Base-by-base conservation (phyloP, 345 rosid species). In the Theobroma cacao region DNA sequence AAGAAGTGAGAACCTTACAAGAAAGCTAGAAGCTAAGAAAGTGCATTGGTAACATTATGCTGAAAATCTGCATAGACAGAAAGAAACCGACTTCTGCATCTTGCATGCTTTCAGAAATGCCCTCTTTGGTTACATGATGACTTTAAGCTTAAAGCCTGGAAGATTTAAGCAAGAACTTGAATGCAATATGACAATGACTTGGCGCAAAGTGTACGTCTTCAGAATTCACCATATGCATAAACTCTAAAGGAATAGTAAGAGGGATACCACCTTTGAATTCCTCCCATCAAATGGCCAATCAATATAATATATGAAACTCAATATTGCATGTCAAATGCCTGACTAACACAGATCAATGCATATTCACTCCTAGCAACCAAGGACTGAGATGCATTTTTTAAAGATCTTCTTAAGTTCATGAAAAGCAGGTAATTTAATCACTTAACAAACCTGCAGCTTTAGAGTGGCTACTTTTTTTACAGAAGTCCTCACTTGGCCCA, bases 401-500 rank as follows among this genome's bases (percentile, higher is more conserved):
- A 66, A 40, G 15, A 58, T 26, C 15, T 58, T 12, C 63, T 12
- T 26, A 58, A 11, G 17, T 12, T 3, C 62, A 58, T 7, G 33
- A 58, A 12, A 24, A 10, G 5, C 33, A 24, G 7, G 17, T 24
- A 15, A 48, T 48, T 48, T 13, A 48, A 48, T 48, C 20, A 48
- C 18, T 56, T 7, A 10, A 3, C 10, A 65, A 38, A 38, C 50
- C 45, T 20, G 26, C 59, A 30, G 34, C 12, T 30, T 0, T 12
- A 26, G 34, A 45, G 73, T 22, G 58, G 52, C 45, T 3, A 70
- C 26, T 60, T 60, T 0, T n/a, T 34, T 76, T 52, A 26, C 72
- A 64, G n/a, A 34, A 3, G 47, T 28, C 62, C 28, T 40, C 17
- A 65, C 47, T 72, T 79, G 73, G 74, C 31, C 77, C 77, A 72